A percentile compares a stretch with the other conserved stretches of the same genome.
phyloP scores from a whole-genome alignment of 257 asterid species.

The Solanum chmielewskii region DNA sequence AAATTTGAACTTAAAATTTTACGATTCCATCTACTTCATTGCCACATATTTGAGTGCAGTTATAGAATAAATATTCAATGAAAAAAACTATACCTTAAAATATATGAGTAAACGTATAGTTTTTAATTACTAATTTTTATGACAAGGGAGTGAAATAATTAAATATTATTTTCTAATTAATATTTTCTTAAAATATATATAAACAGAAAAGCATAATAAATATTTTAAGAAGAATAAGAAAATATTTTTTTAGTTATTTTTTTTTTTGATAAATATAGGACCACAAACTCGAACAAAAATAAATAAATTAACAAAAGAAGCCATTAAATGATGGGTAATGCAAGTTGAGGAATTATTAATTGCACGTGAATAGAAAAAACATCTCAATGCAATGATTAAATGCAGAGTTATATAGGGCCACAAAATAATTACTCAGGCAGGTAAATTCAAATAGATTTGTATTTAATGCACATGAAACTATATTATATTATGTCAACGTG shows the following conservation, averaged over 20 bases:
- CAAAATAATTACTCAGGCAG: neutral
- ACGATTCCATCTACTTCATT: neutral
- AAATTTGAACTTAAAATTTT: too few species aligned
- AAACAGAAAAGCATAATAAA: neutral
- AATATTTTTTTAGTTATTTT: too few species aligned
- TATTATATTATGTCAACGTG: neutral
- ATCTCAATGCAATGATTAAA: neutral
- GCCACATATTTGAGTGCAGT: neutral
- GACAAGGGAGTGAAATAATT: too few species aligned
- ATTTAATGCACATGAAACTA: neutral
- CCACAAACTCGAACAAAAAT: neutral
- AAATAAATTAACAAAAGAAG: neutral
- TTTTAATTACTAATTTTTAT: too few species aligned
- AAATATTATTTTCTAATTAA: neutral
- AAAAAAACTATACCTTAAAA: too few species aligned
- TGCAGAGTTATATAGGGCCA: neutral
- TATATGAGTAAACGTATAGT: too few species aligned
- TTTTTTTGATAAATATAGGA: neutral
- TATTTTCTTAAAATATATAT: neutral
- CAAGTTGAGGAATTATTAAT: neutral
- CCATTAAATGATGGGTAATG: neutral
- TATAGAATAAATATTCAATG: neutral
- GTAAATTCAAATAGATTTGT: neutral
- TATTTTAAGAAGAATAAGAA: neutral
- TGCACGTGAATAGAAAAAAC: neutral